phyloP scores from a whole-genome alignment of 2,329 filamentous ascomycete genomes.

The Colletotrichum sp. region DNA sequence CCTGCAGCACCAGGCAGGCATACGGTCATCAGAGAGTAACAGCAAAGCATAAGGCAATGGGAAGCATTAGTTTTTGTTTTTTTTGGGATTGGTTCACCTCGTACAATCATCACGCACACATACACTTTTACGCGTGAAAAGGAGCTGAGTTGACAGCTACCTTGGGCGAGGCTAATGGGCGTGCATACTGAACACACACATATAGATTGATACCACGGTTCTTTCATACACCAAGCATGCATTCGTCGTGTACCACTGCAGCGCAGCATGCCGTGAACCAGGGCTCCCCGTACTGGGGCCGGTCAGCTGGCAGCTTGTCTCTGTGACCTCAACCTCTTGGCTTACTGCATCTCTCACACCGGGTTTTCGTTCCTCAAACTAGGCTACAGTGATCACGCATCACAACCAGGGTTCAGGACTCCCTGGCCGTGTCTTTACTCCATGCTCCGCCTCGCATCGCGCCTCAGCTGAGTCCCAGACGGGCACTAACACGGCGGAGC shows the following conservation, averaged over 20 bases:
- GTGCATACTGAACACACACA: neutral
- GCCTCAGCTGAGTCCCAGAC: neutral
- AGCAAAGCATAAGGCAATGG: neutral
- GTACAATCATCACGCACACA: neutral
- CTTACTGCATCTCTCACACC: neutral
- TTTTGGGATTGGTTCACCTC: neutral
- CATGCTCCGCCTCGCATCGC: neutral
- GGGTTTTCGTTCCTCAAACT: neutral
- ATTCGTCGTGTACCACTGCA: neutral
- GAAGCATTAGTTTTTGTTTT: neutral
- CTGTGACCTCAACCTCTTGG: neutral
- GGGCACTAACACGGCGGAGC: neutral
- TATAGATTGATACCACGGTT: slow-evolving; percentile 12
- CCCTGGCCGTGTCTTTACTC: neutral
- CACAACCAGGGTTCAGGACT: neutral
- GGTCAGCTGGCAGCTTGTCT: neutral
- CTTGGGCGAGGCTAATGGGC: neutral
- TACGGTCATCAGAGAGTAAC: neutral
- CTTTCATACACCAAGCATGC: neutral
- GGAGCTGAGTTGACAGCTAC: neutral
- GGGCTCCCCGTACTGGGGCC: neutral
- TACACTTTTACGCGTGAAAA: neutral
- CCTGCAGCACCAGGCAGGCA: neutral
- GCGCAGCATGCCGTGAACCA: neutral
- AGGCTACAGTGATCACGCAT: neutral